Percentiles rank a stretch among this genome's conserved stretches.
Conservation (phyloP, 768 basidiomycete genomes). For the Trametes punicea region DNA sequence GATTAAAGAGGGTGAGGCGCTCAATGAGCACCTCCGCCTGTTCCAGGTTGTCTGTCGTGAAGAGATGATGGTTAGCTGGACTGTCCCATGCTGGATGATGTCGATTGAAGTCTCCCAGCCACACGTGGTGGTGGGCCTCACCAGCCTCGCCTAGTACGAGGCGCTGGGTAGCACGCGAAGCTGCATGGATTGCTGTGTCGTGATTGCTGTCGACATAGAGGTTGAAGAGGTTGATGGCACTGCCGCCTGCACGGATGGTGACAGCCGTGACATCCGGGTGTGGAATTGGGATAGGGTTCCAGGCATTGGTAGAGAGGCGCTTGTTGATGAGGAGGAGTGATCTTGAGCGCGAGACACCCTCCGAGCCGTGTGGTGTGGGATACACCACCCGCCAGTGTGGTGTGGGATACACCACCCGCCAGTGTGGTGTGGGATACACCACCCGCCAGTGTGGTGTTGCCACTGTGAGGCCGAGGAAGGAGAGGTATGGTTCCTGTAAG, state of each 20-base stretch:
- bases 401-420: conserved; percentile 29
- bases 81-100: conserved; percentile 41
- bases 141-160: too few species aligned
- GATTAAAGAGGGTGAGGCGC: conserved; percentile 22
- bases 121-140: conserved; percentile 23
- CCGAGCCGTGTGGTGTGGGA: conserved; percentile 22
- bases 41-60: conserved; percentile 29
- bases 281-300: conserved; percentile 6
- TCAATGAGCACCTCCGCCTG: conserved; percentile 29
- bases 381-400: conserved; percentile 26
- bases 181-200: conserved; percentile 17
- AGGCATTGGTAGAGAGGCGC: conserved; percentile 13
- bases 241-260: conserved; percentile 17
- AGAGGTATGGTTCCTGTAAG: conserved; percentile 40
- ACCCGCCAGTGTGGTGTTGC: conserved; percentile 15
- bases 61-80: conserved; percentile 32
- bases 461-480: conserved; percentile 19
- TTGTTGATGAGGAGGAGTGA: conserved; percentile 17
- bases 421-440: conserved; percentile 31
- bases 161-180: neutral
- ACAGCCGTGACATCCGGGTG: conserved; percentile 32
- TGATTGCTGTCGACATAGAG: conserved; percentile 37
- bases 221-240: conserved; percentile 32
- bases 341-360: neutral
- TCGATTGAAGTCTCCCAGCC: conserved; percentile 39